Evolutionary conservation across 345 rosid genomes (phyloP).

Genomic region (Diplotaxis tenuifolia): DNA sequence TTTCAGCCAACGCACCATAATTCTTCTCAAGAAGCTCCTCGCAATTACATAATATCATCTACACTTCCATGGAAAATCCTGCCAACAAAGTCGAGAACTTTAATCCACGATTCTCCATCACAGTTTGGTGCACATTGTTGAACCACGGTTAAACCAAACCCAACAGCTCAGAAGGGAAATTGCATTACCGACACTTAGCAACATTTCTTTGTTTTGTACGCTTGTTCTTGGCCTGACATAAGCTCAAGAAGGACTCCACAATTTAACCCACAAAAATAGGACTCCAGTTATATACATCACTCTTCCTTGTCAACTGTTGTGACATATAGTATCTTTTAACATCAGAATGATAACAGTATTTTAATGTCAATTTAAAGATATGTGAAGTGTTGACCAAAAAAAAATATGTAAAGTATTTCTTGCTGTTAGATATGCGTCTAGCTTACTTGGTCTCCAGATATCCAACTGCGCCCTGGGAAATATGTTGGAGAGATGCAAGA

Average conservation of each 20-base stretch:
- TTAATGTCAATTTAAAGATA: not conserved
- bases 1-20: not conserved
- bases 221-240: not conserved
- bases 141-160: not conserved
- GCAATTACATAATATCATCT: not conserved
- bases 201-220: not conserved
- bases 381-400: too few relatives aligned
- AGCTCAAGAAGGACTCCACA: not conserved
- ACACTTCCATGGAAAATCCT: not conserved
- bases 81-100: not conserved
- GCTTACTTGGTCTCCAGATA: constrained; percentile 96
- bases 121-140: not conserved
- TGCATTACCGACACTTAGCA: not conserved
- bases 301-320: not conserved
- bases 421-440: not conserved
- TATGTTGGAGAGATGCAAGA: constrained; percentile 86
- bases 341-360: not conserved
- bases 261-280: not conserved
- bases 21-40: not conserved
- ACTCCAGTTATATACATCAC: not conserved
- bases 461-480: constrained; percentile 95
- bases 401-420: not conserved
- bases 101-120: not conserved
- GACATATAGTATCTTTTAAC: not conserved
- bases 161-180: not conserved